Base-by-base conservation (phyloP, 1,284 basidiomycete genomes). In the Malassezia arunalokei region DNA sequence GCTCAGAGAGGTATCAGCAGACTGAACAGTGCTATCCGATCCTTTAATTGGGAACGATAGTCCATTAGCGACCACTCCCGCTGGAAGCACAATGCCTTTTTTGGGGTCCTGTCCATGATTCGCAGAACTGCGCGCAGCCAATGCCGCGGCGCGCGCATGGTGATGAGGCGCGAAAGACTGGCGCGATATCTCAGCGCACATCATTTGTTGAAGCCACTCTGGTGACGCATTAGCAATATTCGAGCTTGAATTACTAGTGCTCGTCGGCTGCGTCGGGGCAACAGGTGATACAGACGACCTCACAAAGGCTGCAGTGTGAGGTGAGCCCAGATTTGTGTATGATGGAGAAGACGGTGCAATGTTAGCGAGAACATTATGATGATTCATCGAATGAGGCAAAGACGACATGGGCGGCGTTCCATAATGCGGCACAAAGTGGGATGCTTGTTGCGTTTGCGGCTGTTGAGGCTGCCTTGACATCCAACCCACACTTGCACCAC, bases 81-180 rank as follows among this genome's bases (percentile, higher is more conserved):
- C 58, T 12, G 67, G 64, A 0, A 70, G 57, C 20, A 56, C 57
- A 35, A 66, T 64, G 60, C 71, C 68, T 66, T 76, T 57, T 75
- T 77, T 67, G 75, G 78, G 51, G 73, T 75, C 59, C 76, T 78
- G 53, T 66, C 66, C 66, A 8, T 77, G 74, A 27, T 75, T 65
- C 7, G 75, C 73, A 56, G 75, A 69, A 52, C 76, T 77, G 32
- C 79, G 72, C 6, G 77, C 77, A 8, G 78, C 77, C 49, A 80
- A 74, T 32, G 79, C 78, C 12, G 79, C 78, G 17, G 79, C 77
- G 24, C 79, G 70, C 12, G 79, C 79, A 27, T 79, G 77, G 61
- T 80, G 78, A 61, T 80, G 79, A 0, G 79, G 77, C 12, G 78
- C 75, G 7, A 74, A 74, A 1, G 78, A 75, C 43, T 76, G 70